Base-by-base conservation (phyloP, 1,284 basidiomycete genomes). In the Inonotus hispidus region DNA sequence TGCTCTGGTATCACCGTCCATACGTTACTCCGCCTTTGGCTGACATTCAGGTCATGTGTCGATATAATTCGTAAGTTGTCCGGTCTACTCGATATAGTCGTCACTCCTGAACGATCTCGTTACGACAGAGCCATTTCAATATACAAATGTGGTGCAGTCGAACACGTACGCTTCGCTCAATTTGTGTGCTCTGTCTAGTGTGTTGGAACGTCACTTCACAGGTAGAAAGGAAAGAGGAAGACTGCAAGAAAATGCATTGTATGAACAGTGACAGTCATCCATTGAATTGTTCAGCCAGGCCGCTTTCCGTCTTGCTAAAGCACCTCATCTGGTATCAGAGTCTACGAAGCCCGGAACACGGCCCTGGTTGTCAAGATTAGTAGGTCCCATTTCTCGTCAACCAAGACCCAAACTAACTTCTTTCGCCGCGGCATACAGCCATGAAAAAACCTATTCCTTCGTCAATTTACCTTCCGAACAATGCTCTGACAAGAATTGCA, bases 101-200 rank as follows among this genome's bases (percentile, higher is more conserved):
- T n/a, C n/a, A n/a, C n/a, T n/a, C n/a, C n/a, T 27, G 23, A n/a
- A 57, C 27, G 16, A 7, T 2, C 5, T 3, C 27, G 14, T 41
- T 29, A 11, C 46, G 50, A 23, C 38, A 43, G 29, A 59, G 8
- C 32, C 32, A 32, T 38, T 7, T 19, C 43, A 10, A 37, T 59
- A 19, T 45, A 53, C 21, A 35, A 50, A 35, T 53, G 58, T 35
- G 50, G 58, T 43, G 49, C 58, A 32, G 52, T 59, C 19, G 58
- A 59, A 23, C 49, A 59, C 45, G 58, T 59, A 23, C 25, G 58
- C 21, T 27, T n/a, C 41, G 7, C 7, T 43, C 41, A 16, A 14
- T 16, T n/a, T 7, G 41, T 1, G 13, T 43, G 16, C 13, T 16
- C 16, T n/a, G 11, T 2, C 16, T n/a, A 35, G 19, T 19, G 10